phyloP scores from a whole-genome alignment of 2,329 filamentous ascomycete genomes.

The Diplodia intermedia region DNA sequence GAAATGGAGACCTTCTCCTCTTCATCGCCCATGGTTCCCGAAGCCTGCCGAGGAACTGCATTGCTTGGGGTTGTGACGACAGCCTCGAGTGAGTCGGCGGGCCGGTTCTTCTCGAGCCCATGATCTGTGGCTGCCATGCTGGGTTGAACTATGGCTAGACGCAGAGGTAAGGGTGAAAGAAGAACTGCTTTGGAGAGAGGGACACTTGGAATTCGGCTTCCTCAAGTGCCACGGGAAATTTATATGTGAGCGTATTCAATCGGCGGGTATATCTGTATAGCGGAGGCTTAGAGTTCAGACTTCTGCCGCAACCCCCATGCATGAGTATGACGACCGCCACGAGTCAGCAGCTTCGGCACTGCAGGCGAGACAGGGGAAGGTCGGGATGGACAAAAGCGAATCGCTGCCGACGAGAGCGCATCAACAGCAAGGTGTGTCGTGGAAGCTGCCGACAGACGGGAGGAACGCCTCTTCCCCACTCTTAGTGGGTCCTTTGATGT shows the following conservation, averaged over 20 bases:
- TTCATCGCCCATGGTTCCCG: neutral
- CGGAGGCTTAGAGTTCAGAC: neutral
- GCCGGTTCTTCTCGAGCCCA: slow-evolving; percentile 6
- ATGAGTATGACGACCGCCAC: neutral
- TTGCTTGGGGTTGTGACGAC: neutral
- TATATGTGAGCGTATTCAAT: neutral
- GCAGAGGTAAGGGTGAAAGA: neutral
- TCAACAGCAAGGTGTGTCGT: neutral
- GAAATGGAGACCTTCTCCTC: slow-evolving; percentile 22
- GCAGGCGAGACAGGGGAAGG: neutral
- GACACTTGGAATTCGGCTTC: neutral
- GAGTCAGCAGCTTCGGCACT: neutral
- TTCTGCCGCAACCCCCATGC: neutral
- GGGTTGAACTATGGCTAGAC: neutral
- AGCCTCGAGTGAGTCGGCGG: neutral
- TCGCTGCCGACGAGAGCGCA: neutral
- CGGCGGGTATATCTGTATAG: slow-evolving; percentile 20
- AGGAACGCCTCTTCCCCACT: slow-evolving; percentile 11
- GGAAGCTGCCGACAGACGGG: neutral
- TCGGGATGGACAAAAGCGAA: neutral
- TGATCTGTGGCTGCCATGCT: slow-evolving; percentile 2
- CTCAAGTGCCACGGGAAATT: neutral
- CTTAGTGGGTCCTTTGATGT: neutral
- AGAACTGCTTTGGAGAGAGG: neutral
- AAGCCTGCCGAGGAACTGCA: no score